Evolutionary conservation across 1,284 basidiomycete genomes (phyloP), one percentile per base, ranked within the genome.

Genomic region (Ceratobasidium sp.): DNA sequence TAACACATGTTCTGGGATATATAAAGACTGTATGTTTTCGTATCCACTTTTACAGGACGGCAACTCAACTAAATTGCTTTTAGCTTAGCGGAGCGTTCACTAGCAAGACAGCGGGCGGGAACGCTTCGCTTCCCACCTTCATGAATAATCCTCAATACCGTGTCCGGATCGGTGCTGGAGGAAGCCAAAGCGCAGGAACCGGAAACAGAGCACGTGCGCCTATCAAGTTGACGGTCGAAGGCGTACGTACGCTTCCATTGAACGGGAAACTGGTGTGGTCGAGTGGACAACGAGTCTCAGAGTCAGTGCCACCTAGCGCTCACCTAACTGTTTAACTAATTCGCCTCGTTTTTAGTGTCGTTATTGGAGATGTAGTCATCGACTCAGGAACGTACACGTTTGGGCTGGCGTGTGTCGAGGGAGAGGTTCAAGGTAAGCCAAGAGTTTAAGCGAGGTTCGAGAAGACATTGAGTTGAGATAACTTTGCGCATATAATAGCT

Each of bases 121-220:
- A 96, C 79, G 88, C 90, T 60, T 89, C 88, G 0, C 86, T 90
- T 78, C 88, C 94, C 0, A 91, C 92, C 0, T 98, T 94, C 83
- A 92, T 97, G 89, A 83, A 89, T 74, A 99, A 99, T 80, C 97
- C 97, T 0, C 96, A 98, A 80, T 98, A 93, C 81, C 85, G 87
- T 62, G 83, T 98, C 3, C 85, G 82, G 1, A 83, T 97, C 15
- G 82, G 85, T 72, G 82, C 87, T 0, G 80, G 82, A 7, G 77
- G 65, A 47, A 74, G 69, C 5, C 47, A 63, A 48, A 74, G 74
- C 24, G 27, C 50, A 33, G 63, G 54, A 47, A 73, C 75, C 65
- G 41, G 45, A 0, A 76, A 78, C 64, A 78, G 76, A 11, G 75
- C 80, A 57, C 89, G 87, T 78, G 83, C 86, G 0, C 81, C 82